Conservation (phyloP, 2,329 filamentous ascomycete genomes). For the Ceratocystis harringtonii region DNA sequence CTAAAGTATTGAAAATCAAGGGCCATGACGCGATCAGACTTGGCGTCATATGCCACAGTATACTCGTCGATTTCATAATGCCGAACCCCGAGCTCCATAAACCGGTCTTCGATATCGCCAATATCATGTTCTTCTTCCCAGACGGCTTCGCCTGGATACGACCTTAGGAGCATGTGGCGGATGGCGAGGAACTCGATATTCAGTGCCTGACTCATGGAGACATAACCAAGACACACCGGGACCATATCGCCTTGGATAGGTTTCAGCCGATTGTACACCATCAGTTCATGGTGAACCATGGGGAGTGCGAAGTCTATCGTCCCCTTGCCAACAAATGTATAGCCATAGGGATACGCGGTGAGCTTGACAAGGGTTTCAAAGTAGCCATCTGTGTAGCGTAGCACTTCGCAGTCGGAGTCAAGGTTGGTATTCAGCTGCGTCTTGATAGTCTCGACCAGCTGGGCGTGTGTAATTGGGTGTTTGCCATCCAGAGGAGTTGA, state of each 20-base stretch:
- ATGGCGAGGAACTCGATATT: too few species aligned
- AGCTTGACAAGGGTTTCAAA: not conserved
- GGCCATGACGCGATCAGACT: too few species aligned
- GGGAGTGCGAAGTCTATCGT: not conserved
- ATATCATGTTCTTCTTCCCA: too few species aligned
- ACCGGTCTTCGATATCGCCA: too few species aligned
- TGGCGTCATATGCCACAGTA: too few species aligned
- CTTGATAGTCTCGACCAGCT: not conserved
- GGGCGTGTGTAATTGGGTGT: not conserved
- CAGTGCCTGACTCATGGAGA: too few species aligned
- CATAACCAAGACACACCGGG: not conserved
- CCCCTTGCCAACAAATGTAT: conserved; percentile 1
- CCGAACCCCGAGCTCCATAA: too few species aligned
- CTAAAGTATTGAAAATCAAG: too few species aligned
- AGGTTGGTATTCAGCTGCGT: not conserved
- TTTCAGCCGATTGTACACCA: not conserved
- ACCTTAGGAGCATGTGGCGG: too few species aligned
- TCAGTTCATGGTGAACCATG: not conserved
- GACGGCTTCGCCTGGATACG: too few species aligned
- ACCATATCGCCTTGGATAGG: not conserved
- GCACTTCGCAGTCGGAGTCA: not conserved
- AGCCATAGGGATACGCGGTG: not conserved
- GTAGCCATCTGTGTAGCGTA: not conserved
- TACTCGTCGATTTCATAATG: too few species aligned
- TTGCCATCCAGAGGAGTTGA: not conserved